Evolutionary conservation across 1,284 basidiomycete genomes (phyloP).

Genomic region (Ceratobasidium theobromae): DNA sequence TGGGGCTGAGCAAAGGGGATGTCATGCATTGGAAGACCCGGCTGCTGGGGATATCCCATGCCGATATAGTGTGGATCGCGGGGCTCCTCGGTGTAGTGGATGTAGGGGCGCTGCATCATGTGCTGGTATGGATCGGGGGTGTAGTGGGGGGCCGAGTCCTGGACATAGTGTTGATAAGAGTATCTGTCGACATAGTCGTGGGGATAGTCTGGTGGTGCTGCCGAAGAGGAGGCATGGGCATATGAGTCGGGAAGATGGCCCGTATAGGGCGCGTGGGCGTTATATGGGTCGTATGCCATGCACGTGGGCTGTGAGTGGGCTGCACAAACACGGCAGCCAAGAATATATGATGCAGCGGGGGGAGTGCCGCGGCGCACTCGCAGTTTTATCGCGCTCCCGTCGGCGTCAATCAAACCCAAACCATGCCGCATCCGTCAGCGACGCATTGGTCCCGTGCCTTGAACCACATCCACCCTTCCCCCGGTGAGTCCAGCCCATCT

Average conservation of each 20-base stretch:
- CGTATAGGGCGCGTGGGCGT: background rate
- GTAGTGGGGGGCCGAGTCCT: background rate
- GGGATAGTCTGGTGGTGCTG: conserved; percentile 1
- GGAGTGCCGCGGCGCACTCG: background rate
- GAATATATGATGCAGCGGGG: background rate
- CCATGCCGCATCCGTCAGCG: background rate
- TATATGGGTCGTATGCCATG: background rate
- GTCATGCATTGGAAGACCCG: background rate
- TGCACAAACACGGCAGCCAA: background rate
- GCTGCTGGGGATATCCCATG: background rate
- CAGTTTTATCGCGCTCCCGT: background rate
- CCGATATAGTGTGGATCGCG: background rate
- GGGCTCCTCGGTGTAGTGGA: conserved; percentile 1
- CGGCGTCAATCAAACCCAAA: conserved; percentile 30
- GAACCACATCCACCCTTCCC: background rate
- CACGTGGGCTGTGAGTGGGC: background rate
- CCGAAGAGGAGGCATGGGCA: conserved; percentile 12
- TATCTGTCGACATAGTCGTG: background rate
- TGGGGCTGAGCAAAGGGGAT: background rate
- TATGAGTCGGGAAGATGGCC: background rate
- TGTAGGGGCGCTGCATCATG: conserved; percentile 10
- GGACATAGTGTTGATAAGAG: background rate
- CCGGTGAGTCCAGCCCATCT: background rate
- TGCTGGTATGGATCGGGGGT: background rate
- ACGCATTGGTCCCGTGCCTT: background rate